These are phyloP conservation scores for Bretschneidera sinensis DNA, from an alignment of 345 rosid genomes.

Conservation along the genomic window DNA sequence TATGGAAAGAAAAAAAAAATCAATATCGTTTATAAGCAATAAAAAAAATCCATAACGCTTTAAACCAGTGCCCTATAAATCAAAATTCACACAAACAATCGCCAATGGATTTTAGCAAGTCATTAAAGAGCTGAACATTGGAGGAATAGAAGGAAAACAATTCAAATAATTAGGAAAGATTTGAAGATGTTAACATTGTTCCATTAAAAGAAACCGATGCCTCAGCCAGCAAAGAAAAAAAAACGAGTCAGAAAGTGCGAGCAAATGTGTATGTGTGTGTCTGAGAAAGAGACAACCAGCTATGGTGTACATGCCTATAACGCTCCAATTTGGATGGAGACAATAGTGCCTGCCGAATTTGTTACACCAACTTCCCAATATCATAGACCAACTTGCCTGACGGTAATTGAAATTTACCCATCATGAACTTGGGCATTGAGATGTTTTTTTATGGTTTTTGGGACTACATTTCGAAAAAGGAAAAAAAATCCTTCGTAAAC, in stretches of 20 bases:
- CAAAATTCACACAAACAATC: no score
- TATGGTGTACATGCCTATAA: neutral
- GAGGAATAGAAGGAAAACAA: neutral
- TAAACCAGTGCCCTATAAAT: neutral
- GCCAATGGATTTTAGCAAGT: no score
- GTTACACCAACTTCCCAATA: neutral
- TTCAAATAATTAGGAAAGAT: neutral
- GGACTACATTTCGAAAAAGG: neutral
- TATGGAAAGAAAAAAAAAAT: neutral
- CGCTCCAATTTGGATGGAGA: no score
- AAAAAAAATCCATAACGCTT: neutral
- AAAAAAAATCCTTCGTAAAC: no score
- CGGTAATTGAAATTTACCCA: neutral
- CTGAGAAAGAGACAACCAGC: no score
- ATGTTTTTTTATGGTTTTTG: no score
- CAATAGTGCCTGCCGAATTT: no score
- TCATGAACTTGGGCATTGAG: neutral
- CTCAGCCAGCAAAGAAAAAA: neutral
- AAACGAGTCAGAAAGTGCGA: no score
- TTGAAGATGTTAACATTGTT: neutral
- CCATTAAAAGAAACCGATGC: neutral
- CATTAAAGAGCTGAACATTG: neutral
- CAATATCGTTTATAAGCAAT: neutral
- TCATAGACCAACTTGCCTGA: neutral
- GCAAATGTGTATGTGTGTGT: no score